phyloP scores from a whole-genome alignment of 371 early-diverging fungal species.

The Actinomucor elegans region DNA sequence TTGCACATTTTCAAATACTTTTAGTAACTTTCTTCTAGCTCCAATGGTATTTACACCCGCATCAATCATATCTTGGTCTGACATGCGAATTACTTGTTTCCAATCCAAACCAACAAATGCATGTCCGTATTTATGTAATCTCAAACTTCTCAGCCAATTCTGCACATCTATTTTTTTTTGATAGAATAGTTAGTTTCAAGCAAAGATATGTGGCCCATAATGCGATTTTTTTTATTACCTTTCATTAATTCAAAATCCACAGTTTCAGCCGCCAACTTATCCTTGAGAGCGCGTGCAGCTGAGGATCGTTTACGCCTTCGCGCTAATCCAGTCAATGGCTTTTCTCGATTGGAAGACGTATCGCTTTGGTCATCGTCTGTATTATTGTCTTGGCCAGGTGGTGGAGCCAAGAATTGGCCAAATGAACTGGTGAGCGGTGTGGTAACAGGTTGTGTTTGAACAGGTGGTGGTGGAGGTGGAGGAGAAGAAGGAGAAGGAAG shows the following conservation, averaged over 20 bases:
- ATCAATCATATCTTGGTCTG: constrained; percentile 79
- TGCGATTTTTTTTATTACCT: constrained; percentile 40
- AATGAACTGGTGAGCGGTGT: constrained; percentile 9
- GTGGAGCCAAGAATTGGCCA: constrained; percentile 25
- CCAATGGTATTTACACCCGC: constrained; percentile 93
- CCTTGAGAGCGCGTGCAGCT: constrained; percentile 58
- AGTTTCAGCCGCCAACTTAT: constrained; percentile 79
- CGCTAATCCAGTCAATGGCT: constrained; percentile 43
- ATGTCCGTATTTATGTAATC: constrained; percentile 93
- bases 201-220: background rate
- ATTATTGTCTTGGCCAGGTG: constrained; percentile 23
- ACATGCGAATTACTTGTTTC: constrained; percentile 83
- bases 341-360: constrained; percentile 32
- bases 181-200: background rate
- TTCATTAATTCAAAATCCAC: constrained; percentile 79
- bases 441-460: background rate
- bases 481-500: background rate
- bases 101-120: constrained; percentile 87
- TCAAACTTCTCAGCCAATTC: constrained; percentile 85
- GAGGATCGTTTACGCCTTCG: constrained; percentile 50
- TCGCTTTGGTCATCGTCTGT: constrained; percentile 52
- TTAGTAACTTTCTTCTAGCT: constrained; percentile 92
- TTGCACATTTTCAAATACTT: constrained; percentile 91
- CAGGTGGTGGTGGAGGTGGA: background rate
- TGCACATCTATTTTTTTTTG: constrained; percentile 71